Conservation (phyloP, 176 grass and related monocot genomes). For the Tuctoria greenei region DNA sequence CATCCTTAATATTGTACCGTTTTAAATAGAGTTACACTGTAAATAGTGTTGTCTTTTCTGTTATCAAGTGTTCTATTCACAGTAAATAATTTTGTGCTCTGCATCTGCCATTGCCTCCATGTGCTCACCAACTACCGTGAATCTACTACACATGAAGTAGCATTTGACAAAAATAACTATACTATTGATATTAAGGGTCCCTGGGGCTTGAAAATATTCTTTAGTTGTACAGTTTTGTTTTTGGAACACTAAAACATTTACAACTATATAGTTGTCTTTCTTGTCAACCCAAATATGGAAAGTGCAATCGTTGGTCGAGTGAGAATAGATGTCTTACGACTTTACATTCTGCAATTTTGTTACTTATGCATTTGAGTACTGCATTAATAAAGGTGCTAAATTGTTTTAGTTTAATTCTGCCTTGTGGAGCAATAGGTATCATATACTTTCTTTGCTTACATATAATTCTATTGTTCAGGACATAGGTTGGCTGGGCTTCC, state of each 20-base stretch:
- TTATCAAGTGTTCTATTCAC: background rate
- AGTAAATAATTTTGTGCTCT: background rate
- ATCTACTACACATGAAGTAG: background rate
- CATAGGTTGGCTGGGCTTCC: background rate
- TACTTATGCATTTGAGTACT: background rate
- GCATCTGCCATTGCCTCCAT: background rate
- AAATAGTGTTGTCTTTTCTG: background rate
- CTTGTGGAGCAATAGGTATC: constrained; percentile 8
- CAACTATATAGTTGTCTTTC: background rate
- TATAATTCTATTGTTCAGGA: constrained; percentile 35
- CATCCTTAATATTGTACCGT: background rate
- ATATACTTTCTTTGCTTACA: constrained; percentile 23
- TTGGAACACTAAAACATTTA: background rate
- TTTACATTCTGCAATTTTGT: background rate
- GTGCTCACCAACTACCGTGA: background rate
- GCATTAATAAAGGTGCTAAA: constrained; percentile 18
- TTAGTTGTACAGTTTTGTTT: background rate
- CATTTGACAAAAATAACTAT: background rate
- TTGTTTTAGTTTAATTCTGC: constrained; percentile 15
- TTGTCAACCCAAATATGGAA: background rate
- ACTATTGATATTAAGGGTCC: background rate
- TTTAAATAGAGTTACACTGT: background rate
- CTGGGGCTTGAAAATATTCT: background rate
- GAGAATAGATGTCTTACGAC: background rate
- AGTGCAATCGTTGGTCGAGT: background rate